These are phyloP conservation scores for Aureobasidium subglaciale DNA, from an alignment of 2,329 filamentous ascomycete genomes.

Conservation along the genomic window DNA sequence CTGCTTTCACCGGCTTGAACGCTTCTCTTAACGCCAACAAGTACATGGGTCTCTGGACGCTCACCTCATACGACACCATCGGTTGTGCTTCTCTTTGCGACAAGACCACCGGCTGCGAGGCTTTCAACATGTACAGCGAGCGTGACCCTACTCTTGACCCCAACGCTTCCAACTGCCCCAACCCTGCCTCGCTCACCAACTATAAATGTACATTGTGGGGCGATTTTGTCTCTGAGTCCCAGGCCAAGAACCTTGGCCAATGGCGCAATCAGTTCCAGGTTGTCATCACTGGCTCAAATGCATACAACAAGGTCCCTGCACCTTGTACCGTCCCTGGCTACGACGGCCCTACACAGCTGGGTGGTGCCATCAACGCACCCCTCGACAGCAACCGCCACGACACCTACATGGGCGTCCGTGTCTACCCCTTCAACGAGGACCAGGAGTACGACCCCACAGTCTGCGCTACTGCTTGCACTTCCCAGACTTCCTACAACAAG, in stretches of 20 bases:
- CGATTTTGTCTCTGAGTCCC: constrained; percentile 21
- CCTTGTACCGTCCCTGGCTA: constrained; percentile 18
- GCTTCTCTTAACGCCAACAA: constrained; percentile 18
- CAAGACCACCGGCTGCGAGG: constrained; percentile 23
- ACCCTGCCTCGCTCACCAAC: constrained; percentile 29
- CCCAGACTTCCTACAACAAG: constrained; percentile 22
- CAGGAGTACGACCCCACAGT: constrained; percentile 20
- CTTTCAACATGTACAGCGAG: constrained; percentile 33
- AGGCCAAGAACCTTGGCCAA: constrained; percentile 30
- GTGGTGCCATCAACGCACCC: constrained; percentile 31
- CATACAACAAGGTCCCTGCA: constrained; percentile 23
- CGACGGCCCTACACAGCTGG: constrained; percentile 24
- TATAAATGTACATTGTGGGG: constrained; percentile 33
- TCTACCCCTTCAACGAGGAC: constrained; percentile 11
- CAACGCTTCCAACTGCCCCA: constrained; percentile 25
- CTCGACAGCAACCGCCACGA: constrained; percentile 16
- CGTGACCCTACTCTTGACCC: constrained; percentile 31
- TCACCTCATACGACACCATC: constrained; percentile 26
- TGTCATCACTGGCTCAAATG: constrained; percentile 38
- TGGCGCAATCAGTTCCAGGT: constrained; percentile 31
- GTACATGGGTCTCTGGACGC: constrained; percentile 27
- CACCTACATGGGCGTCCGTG: constrained; percentile 19
- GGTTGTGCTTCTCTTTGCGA: constrained; percentile 27
- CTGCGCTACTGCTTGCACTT: constrained; percentile 23
- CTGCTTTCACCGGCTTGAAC: constrained; percentile 23